Base-by-base conservation (phyloP, 2,329 filamentous ascomycete genomes). In the Aphanoascus verrucosus region DNA sequence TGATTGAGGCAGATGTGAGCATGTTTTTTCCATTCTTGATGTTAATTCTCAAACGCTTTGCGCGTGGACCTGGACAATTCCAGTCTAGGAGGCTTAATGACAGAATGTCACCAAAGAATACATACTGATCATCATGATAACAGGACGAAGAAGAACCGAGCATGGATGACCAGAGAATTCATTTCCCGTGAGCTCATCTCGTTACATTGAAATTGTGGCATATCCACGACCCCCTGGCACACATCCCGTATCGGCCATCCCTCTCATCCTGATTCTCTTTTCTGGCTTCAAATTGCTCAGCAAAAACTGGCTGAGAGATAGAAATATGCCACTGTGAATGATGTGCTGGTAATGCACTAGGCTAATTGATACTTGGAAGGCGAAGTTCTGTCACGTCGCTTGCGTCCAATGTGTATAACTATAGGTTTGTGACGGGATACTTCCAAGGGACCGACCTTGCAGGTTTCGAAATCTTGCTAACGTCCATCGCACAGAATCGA, bases 351-450 rank as follows among this genome's bases (percentile, higher is more conserved):
- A 5, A 42, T 20, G n/a, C 35, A 3, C 11, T 11, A 37, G 41
- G 41, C 23, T 46, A 46, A 28, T 7, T 46, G n/a, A 9, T 46
- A 32, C 43, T 46, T 3, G 12, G 23, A 11, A 46, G 43, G n/a
- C 37, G 19, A 28, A 55, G 53, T 37, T 40, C 47, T 34, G 47
- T 38, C 15, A 55, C 54, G 12, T 58, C 56, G 19, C 9, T 58
- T 49, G 48, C 56, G 15, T 56, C 56, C 12, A 38, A 43, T 28
- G 48, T 56, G 17, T 49, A 49, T 31, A 56, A 58, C n/a, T 58
- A 54, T 35, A 54, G 48, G 56, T 58, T 20, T 41, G 15, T 28
- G 23, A 28, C 23, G 23, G 23, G 23, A 28, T 23, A 23, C 19
- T 7, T 5, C 14, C 3, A 7, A 28, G 3, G 23, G 23, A 28